Conservation (phyloP, 2,329 filamentous ascomycete genomes). For the Penicillium sp. region DNA sequence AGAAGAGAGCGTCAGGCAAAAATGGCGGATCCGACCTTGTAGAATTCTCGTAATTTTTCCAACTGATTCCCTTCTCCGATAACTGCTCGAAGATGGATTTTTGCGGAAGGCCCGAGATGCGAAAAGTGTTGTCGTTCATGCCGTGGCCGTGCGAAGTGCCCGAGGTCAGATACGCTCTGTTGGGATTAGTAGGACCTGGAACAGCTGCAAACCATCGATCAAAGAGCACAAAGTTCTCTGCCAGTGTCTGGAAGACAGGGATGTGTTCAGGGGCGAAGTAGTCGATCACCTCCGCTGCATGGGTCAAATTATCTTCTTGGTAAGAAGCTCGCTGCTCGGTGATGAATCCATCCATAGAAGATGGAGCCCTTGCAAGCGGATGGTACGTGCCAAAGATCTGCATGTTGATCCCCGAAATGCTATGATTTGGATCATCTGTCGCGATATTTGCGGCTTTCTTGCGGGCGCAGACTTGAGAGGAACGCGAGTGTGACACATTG, state of each 20-base stretch:
- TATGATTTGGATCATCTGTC: constrained; percentile 46
- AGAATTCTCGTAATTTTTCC: constrained; percentile 50
- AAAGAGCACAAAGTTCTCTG: constrained; percentile 46
- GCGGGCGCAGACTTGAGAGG: neutral
- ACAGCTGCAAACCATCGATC: constrained; percentile 45
- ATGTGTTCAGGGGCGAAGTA: constrained; percentile 45
- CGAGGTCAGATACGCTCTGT: constrained; percentile 39
- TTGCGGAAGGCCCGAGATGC: constrained; percentile 36
- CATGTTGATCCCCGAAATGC: constrained; percentile 44
- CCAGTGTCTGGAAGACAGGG: constrained; percentile 41
- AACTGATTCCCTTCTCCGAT: constrained; percentile 40
- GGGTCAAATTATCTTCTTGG: neutral
- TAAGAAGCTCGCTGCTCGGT: neutral
- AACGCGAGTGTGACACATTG: neutral
- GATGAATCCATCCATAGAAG: constrained; percentile 9
- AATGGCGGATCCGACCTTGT: constrained; percentile 21
- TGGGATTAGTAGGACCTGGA: constrained; percentile 42
- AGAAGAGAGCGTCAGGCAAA: constrained; percentile 30
- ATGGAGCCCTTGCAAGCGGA: constrained; percentile 24
- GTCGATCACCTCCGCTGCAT: neutral
- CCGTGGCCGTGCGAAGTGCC: constrained; percentile 44
- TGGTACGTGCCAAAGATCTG: constrained; percentile 43
- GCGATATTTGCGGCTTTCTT: constrained; percentile 30
- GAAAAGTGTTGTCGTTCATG: constrained; percentile 36
- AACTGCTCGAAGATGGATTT: constrained; percentile 43